Evolutionary conservation across 2,329 filamentous ascomycete species (phyloP), one percentile per base, ranked within the genome.

Genomic region (Albifimbria verrucaria): DNA sequence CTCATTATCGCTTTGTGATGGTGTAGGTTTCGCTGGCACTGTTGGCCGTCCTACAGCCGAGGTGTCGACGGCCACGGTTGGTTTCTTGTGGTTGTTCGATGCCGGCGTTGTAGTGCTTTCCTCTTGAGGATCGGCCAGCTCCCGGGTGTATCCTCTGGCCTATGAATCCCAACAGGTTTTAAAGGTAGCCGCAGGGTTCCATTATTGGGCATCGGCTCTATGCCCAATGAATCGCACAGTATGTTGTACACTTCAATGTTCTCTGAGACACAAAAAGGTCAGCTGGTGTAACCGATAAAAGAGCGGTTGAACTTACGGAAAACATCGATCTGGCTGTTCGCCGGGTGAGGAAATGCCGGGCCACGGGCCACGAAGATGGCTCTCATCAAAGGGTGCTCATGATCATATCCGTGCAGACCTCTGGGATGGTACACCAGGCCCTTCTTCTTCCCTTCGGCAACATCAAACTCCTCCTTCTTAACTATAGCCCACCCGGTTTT

Each of bases 181-280:
- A 93, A 72, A 0, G 89, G 89, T 12, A 93, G 78, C 11, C 86
- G 79, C 6, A 97, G 73, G 0, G 92, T 96, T 48, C 93, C 93
- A 65, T 97, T 97, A 68, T 96, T 97, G 1, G 89, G 83, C 51
- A 79, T 79, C 0, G 92, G 89, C 3, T 66, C 69, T 53, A 97
- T 75, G 12, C 87, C 86, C 23, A 97, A 72, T 0, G 90, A 92
- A 71, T 97, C 92, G 68, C 93, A 97, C 44, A 97, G 72, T 57
- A 97, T 90, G 64, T 96, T 96, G 73, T 97, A 97, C 9, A 97
- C 89, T 64, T 97, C 89, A 54, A 85, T 92, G 59, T 97, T 97
- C 82, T 97, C 89, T 93, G 61, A 22, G 25, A 6, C 5, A 6
- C 3, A 11, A 57, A 65, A 72, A 66, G 72, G 57, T 45, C 18